These are phyloP conservation scores for Vigna trinervia DNA, from an alignment of 306 rosid genomes.

Conservation along the genomic window DNA sequence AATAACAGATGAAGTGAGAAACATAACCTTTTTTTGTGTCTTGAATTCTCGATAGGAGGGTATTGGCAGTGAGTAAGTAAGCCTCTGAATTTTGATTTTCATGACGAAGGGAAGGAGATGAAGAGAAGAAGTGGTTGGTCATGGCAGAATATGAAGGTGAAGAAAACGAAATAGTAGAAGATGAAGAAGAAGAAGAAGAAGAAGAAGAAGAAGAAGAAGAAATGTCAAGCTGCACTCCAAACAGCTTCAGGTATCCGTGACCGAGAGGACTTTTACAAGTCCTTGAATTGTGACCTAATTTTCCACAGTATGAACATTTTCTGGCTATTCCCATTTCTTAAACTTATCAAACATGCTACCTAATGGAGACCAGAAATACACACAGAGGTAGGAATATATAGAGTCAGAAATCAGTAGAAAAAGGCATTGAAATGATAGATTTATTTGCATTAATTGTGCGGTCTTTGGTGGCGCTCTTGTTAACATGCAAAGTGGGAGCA, in stretches of 20 bases:
- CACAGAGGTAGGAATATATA: not conserved
- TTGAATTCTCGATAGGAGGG: conserved; percentile 51
- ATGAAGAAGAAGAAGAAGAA: conserved; percentile 1
- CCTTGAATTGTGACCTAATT: conserved; percentile 89
- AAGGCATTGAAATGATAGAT: not conserved
- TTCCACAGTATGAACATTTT: conserved; percentile 94
- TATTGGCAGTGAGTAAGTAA: conserved; percentile 51
- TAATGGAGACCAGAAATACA: too few species aligned
- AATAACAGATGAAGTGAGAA: not conserved
- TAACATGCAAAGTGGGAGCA: conserved; percentile 44
- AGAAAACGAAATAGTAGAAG: conserved; percentile 10
- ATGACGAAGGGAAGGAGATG: conserved; percentile 42
- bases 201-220: conserved; percentile 23
- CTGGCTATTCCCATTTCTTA: conserved; percentile 70
- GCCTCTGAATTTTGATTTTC: conserved; percentile 46
- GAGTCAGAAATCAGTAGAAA: conserved; percentile 13
- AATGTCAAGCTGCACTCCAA: conserved; percentile 70
- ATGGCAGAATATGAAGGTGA: conserved; percentile 38
- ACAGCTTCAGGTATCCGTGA: conserved; percentile 56
- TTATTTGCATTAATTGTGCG: conserved; percentile 48
- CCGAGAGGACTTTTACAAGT: conserved; percentile 57
- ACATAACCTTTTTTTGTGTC: conserved; percentile 69
- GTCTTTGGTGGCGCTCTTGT: conserved; percentile 57
- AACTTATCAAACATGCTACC: not conserved
- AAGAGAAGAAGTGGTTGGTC: conserved; percentile 53